Conservation (phyloP, 768 basidiomycete genomes). For the Mrakia blollopis region DNA sequence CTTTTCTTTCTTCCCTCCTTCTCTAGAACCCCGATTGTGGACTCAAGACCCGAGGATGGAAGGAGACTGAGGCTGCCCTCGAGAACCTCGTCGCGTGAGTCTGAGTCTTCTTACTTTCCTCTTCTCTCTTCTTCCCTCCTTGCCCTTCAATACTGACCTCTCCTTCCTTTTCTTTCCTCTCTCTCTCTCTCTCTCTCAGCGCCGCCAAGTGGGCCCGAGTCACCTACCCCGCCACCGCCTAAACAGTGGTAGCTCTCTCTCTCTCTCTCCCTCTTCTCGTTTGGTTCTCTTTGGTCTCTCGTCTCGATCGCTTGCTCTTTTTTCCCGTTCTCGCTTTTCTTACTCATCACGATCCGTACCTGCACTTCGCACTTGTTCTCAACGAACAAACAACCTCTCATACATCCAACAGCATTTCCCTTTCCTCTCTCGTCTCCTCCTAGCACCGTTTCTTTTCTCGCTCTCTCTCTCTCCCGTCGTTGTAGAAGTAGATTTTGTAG, state of each 20-base stretch:
- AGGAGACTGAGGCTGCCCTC: conserved; percentile 75
- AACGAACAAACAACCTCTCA: too few relatives aligned
- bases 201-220: conserved; percentile 91
- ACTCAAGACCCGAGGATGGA: conserved; percentile 97
- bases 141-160: not conserved
- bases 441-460: too few relatives aligned
- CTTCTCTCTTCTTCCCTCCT: conserved; percentile 40
- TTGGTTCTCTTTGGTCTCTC: too few relatives aligned
- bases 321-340: too few relatives aligned
- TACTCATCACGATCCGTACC: too few relatives aligned
- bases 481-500: too few relatives aligned
- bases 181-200: conserved; percentile 73
- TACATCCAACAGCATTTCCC: too few relatives aligned
- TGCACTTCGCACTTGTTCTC: too few relatives aligned
- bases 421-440: too few relatives aligned
- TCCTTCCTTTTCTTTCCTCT: conserved; percentile 44
- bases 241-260: not conserved
- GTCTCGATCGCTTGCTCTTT: not conserved
- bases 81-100: conserved; percentile 33
- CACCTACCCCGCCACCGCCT: conserved; percentile 50
- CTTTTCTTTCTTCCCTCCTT: not conserved
- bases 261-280: not conserved
- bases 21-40: conserved; percentile 91
- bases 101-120: conserved; percentile 27
- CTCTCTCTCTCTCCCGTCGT: too few relatives aligned